Percentiles rank a stretch among this genome's conserved stretches.
phyloP scores from a whole-genome alignment of 257 asterid genomes.

The Phtheirospermum japonicum region DNA sequence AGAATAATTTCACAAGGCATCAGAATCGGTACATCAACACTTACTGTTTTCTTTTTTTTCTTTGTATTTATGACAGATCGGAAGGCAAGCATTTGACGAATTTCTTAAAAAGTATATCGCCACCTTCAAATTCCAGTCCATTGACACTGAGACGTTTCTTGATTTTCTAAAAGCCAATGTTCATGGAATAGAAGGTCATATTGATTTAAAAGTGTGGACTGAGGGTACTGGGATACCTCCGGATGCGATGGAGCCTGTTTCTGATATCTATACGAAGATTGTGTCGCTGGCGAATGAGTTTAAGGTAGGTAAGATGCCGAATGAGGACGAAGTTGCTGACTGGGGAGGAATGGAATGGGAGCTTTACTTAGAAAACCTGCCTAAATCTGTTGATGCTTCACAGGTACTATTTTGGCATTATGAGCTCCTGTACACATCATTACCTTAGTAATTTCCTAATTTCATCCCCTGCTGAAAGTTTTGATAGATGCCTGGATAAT shows the following conservation, averaged over 20 bases:
- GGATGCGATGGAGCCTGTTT: conserved; percentile 95
- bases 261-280: conserved; percentile 71
- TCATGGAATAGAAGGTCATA: conserved; percentile 71
- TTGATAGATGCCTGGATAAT: not conserved
- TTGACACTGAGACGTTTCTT: conserved; percentile 84
- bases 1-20: no score
- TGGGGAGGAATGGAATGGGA: conserved; percentile 98
- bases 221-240: conserved; percentile 93
- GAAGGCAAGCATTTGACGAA: conserved; percentile 90
- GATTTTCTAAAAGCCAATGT: conserved; percentile 79
- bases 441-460: not conserved
- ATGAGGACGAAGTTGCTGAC: conserved; percentile 88
- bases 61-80: conserved; percentile 52
- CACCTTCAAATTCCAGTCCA: conserved; percentile 88
- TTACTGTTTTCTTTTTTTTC: no score
- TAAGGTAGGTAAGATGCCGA: conserved; percentile 79
- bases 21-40: no score
- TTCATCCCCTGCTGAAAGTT: not conserved
- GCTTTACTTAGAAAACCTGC: conserved; percentile 81
- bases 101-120: conserved; percentile 74
- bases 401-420: conserved; percentile 51
- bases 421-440: not conserved
- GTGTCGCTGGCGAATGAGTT: conserved; percentile 75
- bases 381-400: conserved; percentile 76
- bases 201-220: conserved; percentile 75